phyloP scores from a whole-genome alignment of 1,284 basidiomycete species.

The Amylostereum chailletii region DNA sequence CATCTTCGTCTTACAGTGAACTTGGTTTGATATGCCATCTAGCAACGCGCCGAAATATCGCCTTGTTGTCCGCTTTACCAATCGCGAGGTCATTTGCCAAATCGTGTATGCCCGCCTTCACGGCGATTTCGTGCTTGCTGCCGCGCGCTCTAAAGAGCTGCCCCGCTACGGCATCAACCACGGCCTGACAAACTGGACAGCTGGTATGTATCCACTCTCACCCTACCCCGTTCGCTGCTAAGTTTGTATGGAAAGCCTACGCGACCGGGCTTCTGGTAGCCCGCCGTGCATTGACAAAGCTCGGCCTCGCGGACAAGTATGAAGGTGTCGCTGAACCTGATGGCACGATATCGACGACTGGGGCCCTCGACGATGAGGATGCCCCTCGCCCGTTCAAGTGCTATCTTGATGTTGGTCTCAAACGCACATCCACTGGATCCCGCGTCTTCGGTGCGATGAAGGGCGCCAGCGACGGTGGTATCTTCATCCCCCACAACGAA shows the following conservation, averaged over 20 bases:
- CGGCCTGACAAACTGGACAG: slow-evolving; percentile 98
- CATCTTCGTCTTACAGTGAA: background rate
- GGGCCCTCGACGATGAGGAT: slow-evolving; percentile 85
- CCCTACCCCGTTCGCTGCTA: background rate
- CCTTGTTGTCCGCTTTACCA: slow-evolving; percentile 96
- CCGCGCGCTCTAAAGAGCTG: slow-evolving; percentile 88
- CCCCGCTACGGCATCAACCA: slow-evolving; percentile 97
- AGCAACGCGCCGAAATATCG: slow-evolving; percentile 97
- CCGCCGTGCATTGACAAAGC: slow-evolving; percentile 90
- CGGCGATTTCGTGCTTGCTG: slow-evolving; percentile 89
- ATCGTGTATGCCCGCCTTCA: slow-evolving; percentile 96
- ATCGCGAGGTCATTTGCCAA: slow-evolving; percentile 88
- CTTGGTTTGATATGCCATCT: background rate
- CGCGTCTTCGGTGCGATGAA: slow-evolving; percentile 99
- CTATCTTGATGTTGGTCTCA: slow-evolving; percentile 98
- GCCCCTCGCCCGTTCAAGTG: slow-evolving; percentile 97
- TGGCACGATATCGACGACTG: slow-evolving; percentile 78
- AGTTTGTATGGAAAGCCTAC: slow-evolving; percentile 54
- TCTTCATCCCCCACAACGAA: slow-evolving; percentile 96
- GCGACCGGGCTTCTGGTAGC: slow-evolving; percentile 95
- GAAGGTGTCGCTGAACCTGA: slow-evolving; percentile 92
- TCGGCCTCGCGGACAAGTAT: slow-evolving; percentile 98
- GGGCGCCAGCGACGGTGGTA: slow-evolving; percentile 96
- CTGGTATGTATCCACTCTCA: slow-evolving; percentile 41
- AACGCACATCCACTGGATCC: slow-evolving; percentile 95